Conservation (phyloP, 2,329 filamentous ascomycete species). For the Arthroderma uncinatum region DNA sequence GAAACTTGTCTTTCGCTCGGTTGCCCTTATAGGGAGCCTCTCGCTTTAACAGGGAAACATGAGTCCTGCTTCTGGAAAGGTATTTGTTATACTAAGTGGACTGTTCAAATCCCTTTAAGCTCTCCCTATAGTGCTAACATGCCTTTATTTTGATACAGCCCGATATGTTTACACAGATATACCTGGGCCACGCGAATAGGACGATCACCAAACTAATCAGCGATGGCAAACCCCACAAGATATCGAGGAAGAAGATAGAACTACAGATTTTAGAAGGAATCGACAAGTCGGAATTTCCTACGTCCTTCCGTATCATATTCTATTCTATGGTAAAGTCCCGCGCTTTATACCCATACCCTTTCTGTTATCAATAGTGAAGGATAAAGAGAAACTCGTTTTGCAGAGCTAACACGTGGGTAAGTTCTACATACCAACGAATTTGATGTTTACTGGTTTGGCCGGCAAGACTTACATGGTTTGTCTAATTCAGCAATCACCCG, state of each 20-base stretch:
- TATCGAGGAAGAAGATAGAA: slow-evolving; percentile 19
- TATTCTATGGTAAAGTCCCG: slow-evolving; percentile 15
- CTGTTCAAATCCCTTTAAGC: neutral
- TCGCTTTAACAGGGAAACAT: neutral
- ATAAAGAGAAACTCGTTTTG: neutral
- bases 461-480: slow-evolving; percentile 13
- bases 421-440: slow-evolving; percentile 19
- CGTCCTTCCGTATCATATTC: slow-evolving; percentile 18
- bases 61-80: neutral
- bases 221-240: slow-evolving; percentile 11
- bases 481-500: slow-evolving; percentile 14
- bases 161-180: slow-evolving; percentile 16
- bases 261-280: slow-evolving; percentile 16
- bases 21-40: neutral
- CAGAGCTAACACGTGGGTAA: slow-evolving; percentile 11
- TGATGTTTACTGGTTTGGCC: slow-evolving; percentile 19
- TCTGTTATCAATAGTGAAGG: neutral
- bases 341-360: neutral
- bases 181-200: slow-evolving; percentile 17
- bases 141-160: neutral
- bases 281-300: slow-evolving; percentile 16
- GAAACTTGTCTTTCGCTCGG: neutral
- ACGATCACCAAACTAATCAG: slow-evolving; percentile 14
- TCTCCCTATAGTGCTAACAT: neutral
- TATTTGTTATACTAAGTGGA: neutral